These are phyloP conservation scores for Paramecium octaurelia DNA, from an alignment of 73 alveolate species.

Conservation along the genomic window DNA sequence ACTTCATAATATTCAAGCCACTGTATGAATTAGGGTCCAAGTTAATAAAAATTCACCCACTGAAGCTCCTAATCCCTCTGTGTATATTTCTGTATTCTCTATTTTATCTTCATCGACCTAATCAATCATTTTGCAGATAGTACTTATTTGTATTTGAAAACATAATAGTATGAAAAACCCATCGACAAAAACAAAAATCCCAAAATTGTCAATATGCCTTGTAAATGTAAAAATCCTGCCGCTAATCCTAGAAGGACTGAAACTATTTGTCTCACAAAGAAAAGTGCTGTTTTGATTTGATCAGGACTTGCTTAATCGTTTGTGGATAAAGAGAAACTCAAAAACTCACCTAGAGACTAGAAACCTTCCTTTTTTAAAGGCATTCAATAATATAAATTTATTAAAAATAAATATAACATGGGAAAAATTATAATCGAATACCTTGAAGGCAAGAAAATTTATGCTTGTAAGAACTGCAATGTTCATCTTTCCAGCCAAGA, in stretches of 20 bases:
- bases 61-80: conserved; percentile 12
- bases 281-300: not conserved
- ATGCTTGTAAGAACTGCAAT: not conserved
- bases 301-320: not conserved
- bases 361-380: not conserved
- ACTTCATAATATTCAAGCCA: not conserved
- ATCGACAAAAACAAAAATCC: not conserved
- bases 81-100: conserved; percentile 36
- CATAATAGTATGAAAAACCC: conserved; percentile 44
- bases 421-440: conserved; percentile 9
- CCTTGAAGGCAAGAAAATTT: not conserved
- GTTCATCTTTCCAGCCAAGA: not conserved
- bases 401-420: not conserved
- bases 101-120: conserved; percentile 46
- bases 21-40: conserved; percentile 27
- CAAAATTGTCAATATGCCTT: not conserved
- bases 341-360: not conserved
- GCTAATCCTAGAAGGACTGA: conserved; percentile 6
- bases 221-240: not conserved
- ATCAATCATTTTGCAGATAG: not conserved
- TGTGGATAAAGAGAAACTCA: not conserved
- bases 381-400: not conserved
- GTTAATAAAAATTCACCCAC: conserved; percentile 37
- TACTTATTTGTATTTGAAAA: not conserved
- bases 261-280: conserved; percentile 4